Base-by-base conservation (phyloP, 768 basidiomycete species). In the Lentinula boryana region DNA sequence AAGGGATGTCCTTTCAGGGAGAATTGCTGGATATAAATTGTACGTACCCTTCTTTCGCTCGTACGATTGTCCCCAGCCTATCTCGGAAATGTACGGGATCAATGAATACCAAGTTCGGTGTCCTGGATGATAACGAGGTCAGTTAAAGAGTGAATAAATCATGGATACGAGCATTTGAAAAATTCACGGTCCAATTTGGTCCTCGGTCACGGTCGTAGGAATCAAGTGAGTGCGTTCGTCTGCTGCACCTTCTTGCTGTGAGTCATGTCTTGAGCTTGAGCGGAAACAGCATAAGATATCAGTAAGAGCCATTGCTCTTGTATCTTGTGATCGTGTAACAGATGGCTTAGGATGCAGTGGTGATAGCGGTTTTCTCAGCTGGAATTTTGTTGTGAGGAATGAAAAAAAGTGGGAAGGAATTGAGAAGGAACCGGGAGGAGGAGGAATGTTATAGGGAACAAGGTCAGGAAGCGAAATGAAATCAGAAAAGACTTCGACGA, bases 11-110 rank as follows among this genome's bases (percentile, higher is more conserved):
- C 0, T 2, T 23, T 23, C 23, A 38, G 36, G 13, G 36, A 38
- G 7, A 38, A 38, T 23, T 35, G 5, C 4, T 3, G n/a, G n/a
- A 27, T 35, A 52, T 31, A 10, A 13, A 3, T 27, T 8, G 27
- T 32, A 56, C 32, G 12, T 23, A 58, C 57, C 46, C 46, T 27
- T 58, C 57, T 21, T 58, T 58, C 10, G 57, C 57, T 50, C 57
- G 13, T 15, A 58, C 57, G 15, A 58, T 58, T n/a, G 46, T 49
- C 21, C 48, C 57, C 27, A 58, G 36, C 27, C 57, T 23, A 13
- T 58, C 57, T 50, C 57, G 40, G 33, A 58, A 36, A 3, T 32
- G 57, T 9, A 32, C 46, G 10, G 43, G 57, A 49, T 58, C 57
- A 5, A 58, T 40, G 21, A 48, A 48, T 21, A 48, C 46, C 3